A percentile compares a stretch with the other conserved stretches of the same genome.
Conservation (phyloP, 1,284 basidiomycete species). For the Ganoderma leucocontextum region DNA sequence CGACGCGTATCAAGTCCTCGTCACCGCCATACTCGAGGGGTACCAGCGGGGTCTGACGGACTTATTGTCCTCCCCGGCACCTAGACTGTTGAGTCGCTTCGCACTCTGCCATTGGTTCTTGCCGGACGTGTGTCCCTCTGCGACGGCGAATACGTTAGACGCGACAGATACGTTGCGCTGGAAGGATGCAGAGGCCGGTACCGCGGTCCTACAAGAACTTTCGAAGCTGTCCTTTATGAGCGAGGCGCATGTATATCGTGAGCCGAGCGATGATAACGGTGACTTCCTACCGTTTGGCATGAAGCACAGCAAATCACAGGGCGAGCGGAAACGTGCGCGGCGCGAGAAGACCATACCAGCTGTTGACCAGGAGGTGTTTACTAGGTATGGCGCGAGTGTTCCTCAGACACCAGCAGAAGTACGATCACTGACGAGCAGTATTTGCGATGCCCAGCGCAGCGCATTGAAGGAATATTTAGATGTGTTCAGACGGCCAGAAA, state of each 20-base stretch:
- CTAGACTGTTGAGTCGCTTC: not conserved
- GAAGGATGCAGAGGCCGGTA: not conserved
- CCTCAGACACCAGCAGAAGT: not conserved
- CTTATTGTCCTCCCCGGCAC: not conserved
- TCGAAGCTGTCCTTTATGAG: not conserved
- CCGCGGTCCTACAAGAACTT: not conserved
- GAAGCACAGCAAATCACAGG: not conserved
- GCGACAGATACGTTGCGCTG: not conserved
- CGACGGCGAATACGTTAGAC: not conserved
- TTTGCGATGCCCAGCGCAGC: not conserved
- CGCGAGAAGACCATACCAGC: not conserved
- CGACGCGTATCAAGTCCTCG: not conserved
- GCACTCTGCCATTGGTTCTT: conserved; percentile 3
- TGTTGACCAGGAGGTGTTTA: not conserved
- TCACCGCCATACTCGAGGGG: not conserved
- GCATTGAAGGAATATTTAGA: not conserved
- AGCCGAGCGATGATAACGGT: not conserved
- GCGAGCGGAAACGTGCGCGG: not conserved
- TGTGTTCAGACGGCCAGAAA: not conserved
- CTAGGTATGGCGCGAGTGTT: not conserved
- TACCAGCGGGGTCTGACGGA: not conserved
- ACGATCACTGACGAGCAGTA: not conserved
- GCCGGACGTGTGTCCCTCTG: not conserved
- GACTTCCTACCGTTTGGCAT: not conserved
- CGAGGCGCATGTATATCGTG: not conserved